Evolutionary conservation across 129 eudicot species (phyloP).

Genomic region (Oenanthe sinensis): DNA sequence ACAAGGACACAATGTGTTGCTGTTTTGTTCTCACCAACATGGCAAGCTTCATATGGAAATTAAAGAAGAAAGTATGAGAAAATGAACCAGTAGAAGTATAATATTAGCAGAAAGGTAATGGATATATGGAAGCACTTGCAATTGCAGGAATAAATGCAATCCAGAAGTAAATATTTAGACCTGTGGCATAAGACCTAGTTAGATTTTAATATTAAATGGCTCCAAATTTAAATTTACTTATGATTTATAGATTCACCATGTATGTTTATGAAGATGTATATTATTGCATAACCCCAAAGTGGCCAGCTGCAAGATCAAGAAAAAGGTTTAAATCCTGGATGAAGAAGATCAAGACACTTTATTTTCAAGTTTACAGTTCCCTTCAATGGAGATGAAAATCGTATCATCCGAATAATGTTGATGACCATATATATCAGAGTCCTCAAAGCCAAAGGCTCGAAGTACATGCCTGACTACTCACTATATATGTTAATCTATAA

Average conservation of each 20-base stretch:
- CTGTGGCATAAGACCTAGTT: slow-evolving; percentile 32
- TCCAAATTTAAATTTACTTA: background rate
- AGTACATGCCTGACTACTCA: background rate
- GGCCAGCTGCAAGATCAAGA: slow-evolving; percentile 74
- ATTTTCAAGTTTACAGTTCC: too few relatives aligned
- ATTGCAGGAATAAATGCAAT: slow-evolving; percentile 86
- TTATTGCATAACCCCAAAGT: slow-evolving; percentile 92
- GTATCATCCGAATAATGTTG: background rate
- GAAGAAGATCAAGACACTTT: too few relatives aligned
- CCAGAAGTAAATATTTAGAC: slow-evolving; percentile 96
- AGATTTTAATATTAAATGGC: background rate
- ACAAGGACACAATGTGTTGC: slow-evolving; percentile 87
- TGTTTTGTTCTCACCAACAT: slow-evolving; percentile 96
- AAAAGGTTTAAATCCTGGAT: background rate
- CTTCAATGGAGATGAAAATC: too few relatives aligned
- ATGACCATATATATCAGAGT: background rate
- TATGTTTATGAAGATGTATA: slow-evolving; percentile 80
- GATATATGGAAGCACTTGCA: slow-evolving; percentile 41
- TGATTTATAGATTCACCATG: slow-evolving; percentile 38
- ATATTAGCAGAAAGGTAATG: background rate
- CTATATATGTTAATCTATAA: background rate
- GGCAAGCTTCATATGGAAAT: slow-evolving; percentile 39
- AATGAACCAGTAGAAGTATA: background rate
- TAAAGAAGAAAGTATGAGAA: background rate
- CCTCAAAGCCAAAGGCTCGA: background rate